Conservation (phyloP, 306 rosid species). For the Rosa lucieae region DNA sequence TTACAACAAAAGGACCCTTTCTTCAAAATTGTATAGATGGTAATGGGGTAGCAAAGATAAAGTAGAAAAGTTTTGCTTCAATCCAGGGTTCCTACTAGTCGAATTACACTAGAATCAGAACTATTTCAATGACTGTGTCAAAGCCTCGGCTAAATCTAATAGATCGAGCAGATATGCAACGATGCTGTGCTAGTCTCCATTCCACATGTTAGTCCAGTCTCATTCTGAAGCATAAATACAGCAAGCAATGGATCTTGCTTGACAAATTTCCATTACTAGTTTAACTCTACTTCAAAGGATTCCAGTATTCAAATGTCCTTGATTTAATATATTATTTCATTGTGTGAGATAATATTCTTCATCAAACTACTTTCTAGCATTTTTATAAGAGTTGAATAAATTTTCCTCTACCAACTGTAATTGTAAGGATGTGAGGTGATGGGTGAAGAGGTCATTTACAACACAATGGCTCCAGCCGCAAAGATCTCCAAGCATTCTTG, state of each 20-base stretch:
- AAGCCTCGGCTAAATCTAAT: background rate
- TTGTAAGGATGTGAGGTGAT: background rate
- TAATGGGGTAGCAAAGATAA: too few species aligned
- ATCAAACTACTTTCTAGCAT: background rate
- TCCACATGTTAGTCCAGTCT: background rate
- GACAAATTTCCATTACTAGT: background rate
- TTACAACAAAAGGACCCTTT: too few species aligned
- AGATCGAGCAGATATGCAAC: background rate
- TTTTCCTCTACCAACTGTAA: background rate
- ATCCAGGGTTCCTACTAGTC: background rate
- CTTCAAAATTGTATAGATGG: too few species aligned
- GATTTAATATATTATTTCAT: background rate
- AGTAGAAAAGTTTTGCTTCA: background rate
- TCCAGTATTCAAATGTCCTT: too few species aligned
- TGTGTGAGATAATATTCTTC: too few species aligned
- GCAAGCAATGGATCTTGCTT: background rate
- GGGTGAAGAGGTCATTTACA: conserved; percentile 32
- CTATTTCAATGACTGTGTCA: background rate
- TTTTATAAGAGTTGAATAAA: background rate
- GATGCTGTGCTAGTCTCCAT: background rate
- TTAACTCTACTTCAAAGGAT: background rate
- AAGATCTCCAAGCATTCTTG: conserved; percentile 60
- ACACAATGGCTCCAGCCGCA: conserved; percentile 75
- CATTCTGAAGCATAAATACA: too few species aligned
- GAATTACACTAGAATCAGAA: background rate